These are phyloP conservation scores for Eutrema heterophyllum DNA, from an alignment of 345 rosid species.

Conservation along the genomic window DNA sequence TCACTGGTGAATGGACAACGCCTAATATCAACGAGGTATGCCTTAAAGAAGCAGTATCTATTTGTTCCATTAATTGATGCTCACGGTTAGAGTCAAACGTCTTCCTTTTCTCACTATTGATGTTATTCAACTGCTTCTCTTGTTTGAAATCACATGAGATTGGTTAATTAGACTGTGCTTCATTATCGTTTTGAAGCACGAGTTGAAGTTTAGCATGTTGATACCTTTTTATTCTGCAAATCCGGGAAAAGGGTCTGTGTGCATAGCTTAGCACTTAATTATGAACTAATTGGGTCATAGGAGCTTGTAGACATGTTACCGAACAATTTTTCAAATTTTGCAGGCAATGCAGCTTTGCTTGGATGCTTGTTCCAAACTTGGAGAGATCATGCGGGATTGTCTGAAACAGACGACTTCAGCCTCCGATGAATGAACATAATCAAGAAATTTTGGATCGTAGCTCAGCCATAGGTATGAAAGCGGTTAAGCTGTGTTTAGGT, in stretches of 20 bases:
- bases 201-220: background rate
- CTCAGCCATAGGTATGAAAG: conserved; percentile 4
- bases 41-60: background rate
- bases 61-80: background rate
- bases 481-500: conserved; percentile 2
- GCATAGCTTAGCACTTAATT: background rate
- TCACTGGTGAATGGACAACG: conserved; percentile 88
- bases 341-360: conserved; percentile 95
- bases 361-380: conserved; percentile 80
- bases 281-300: background rate
- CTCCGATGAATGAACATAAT: conserved; percentile 38
- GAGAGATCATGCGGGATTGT: conserved; percentile 75
- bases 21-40: conserved; percentile 73
- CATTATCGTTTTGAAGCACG: background rate
- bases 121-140: background rate
- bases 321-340: conserved; percentile 3
- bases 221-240: background rate
- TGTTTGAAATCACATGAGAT: background rate
- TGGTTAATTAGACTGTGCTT: background rate
- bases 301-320: background rate
- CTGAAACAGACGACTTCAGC: conserved; percentile 65
- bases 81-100: background rate
- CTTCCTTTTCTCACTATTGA: background rate
- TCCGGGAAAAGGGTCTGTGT: background rate
- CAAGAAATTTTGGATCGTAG: conserved; percentile 18